phyloP scores from a whole-genome alignment of 192 early-diverging fungal genomes.

The Dissophora globulifera region DNA sequence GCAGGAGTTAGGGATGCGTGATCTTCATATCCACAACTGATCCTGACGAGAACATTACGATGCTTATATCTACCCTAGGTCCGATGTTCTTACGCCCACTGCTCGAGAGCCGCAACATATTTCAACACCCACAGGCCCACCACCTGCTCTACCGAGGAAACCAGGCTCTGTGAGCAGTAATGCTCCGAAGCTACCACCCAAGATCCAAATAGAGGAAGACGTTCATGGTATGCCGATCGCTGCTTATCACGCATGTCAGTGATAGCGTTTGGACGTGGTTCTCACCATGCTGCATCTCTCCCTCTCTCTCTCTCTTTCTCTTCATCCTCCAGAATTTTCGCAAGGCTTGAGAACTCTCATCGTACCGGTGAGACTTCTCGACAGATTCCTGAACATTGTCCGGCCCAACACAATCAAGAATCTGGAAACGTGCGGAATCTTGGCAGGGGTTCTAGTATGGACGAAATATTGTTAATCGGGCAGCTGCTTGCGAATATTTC shows the following conservation, averaged over 20 bases:
- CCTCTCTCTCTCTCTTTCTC: too few species aligned
- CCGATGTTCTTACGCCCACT: not conserved
- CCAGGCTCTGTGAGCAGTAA: not conserved
- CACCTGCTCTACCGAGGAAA: constrained; percentile 37
- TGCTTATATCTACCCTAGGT: not conserved
- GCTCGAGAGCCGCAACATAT: not conserved
- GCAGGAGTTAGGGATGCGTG: too few species aligned
- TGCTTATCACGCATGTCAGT: not conserved
- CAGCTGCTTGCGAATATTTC: not conserved
- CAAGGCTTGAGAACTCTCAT: constrained; percentile 72
- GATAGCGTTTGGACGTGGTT: constrained; percentile 24
- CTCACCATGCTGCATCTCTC: too few species aligned
- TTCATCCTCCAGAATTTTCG: constrained; percentile 56
- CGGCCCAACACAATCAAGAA: constrained; percentile 77
- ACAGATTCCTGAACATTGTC: constrained; percentile 79
- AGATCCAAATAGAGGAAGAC: constrained; percentile 36
- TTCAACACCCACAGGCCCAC: constrained; percentile 19
- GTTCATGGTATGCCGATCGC: constrained; percentile 35
- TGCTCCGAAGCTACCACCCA: constrained; percentile 44
- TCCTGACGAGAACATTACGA: too few species aligned
- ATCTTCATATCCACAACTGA: too few species aligned
- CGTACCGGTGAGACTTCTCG: constrained; percentile 72
- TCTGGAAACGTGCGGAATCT: constrained; percentile 89
- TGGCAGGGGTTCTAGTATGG: constrained; percentile 77
- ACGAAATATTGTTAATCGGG: constrained; percentile 12